Evolutionary conservation across 352 stramenopile species (phyloP).

Genomic region (Pythium utonaiense): DNA sequence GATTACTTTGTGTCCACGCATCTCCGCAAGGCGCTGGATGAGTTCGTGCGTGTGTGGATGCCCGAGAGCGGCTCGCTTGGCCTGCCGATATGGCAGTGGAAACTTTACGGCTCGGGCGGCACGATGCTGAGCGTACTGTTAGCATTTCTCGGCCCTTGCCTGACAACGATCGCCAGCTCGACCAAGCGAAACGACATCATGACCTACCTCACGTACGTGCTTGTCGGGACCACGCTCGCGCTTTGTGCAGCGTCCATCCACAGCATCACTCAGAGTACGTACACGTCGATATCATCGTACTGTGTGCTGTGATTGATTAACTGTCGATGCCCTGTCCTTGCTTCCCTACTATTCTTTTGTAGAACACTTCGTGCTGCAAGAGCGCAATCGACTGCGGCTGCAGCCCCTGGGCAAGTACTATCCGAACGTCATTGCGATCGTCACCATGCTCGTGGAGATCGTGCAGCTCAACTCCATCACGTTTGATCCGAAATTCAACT

Average conservation of each 20-base stretch:
- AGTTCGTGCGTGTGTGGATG: slow-evolving; percentile 60
- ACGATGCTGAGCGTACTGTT: slow-evolving; percentile 23
- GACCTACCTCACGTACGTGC: slow-evolving; percentile 35
- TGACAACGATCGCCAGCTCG: neutral
- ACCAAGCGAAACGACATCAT: slow-evolving; percentile 31
- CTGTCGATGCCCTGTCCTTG: too few species aligned
- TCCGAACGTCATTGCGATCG: slow-evolving; percentile 40
- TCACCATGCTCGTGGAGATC: slow-evolving; percentile 41
- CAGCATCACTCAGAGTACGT: slow-evolving; percentile 35
- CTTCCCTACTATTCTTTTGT: too few species aligned
- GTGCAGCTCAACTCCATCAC: slow-evolving; percentile 61
- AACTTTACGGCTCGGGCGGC: slow-evolving; percentile 32
- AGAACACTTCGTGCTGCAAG: slow-evolving; percentile 55
- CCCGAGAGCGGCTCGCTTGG: slow-evolving; percentile 51
- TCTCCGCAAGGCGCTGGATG: slow-evolving; percentile 34
- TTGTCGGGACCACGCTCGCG: slow-evolving; percentile 33
- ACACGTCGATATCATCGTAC: too few species aligned
- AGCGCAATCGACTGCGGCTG: slow-evolving; percentile 47
- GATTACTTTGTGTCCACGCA: slow-evolving; percentile 44
- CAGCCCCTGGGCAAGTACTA: slow-evolving; percentile 45
- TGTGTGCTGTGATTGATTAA: neutral
- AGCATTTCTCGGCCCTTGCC: slow-evolving; percentile 13
- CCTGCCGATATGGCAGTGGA: slow-evolving; percentile 44
- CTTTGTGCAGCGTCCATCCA: slow-evolving; percentile 37
- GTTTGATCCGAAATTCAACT: slow-evolving; percentile 54